These are phyloP conservation scores for Penicillium thymicola DNA, from an alignment of 2,329 filamentous ascomycete genomes.

Conservation along the genomic window DNA sequence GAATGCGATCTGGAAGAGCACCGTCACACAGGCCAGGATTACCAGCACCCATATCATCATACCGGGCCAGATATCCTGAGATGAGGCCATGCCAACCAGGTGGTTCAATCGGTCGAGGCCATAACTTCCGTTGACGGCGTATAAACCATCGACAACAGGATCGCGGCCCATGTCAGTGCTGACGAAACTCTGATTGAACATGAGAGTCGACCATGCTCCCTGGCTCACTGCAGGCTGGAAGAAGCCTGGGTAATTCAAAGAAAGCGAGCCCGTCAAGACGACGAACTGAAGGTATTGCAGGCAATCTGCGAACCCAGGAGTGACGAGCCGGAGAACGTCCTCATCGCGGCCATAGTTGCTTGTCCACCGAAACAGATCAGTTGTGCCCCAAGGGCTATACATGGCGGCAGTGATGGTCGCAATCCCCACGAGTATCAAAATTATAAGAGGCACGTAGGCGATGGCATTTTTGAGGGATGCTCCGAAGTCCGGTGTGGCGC, in stretches of 20 bases:
- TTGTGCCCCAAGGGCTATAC: conserved; percentile 90
- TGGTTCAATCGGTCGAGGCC: conserved; percentile 78
- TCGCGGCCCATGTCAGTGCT: conserved; percentile 63
- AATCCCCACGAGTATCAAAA: conserved; percentile 74
- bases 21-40: conserved; percentile 65
- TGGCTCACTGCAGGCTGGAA: conserved; percentile 90
- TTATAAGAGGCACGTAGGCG: conserved; percentile 70
- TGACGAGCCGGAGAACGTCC: conserved; percentile 86
- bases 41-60: conserved; percentile 89
- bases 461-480: conserved; percentile 63
- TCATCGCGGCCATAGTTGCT: conserved; percentile 95
- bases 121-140: conserved; percentile 71
- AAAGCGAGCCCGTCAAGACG: conserved; percentile 80
- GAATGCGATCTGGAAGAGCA: conserved; percentile 75
- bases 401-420: conserved; percentile 82
- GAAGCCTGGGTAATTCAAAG: conserved; percentile 85
- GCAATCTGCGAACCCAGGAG: conserved; percentile 93
- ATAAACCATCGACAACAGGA: conserved; percentile 79
- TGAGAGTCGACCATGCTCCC: conserved; percentile 79
- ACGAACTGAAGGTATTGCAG: conserved; percentile 96
- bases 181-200: conserved; percentile 91
- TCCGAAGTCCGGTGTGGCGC: conserved; percentile 80
- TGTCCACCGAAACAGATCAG: conserved; percentile 91
- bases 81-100: conserved; percentile 72
- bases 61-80: conserved; percentile 84